These are phyloP conservation scores for Peniophora sp. DNA, from an alignment of 1,284 basidiomycete species.

Conservation along the genomic window DNA sequence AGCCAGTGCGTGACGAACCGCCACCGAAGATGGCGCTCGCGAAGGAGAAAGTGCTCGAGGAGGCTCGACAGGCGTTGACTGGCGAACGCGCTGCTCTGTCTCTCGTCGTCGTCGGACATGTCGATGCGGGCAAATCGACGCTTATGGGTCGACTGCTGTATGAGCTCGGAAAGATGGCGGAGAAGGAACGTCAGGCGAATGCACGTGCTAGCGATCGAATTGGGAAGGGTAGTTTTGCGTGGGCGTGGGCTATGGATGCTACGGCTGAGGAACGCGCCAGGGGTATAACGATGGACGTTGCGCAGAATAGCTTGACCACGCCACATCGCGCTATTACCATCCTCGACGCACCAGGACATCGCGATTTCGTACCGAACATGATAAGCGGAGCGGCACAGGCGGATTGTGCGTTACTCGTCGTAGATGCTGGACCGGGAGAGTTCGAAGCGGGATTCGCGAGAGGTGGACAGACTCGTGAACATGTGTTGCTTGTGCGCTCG, in stretches of 20 bases:
- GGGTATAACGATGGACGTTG: conserved; percentile 97
- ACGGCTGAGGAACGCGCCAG: conserved; percentile 89
- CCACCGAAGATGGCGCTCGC: conserved; percentile 65
- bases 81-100: conserved; percentile 64
- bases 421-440: conserved; percentile 86
- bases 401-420: conserved; percentile 91
- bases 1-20: conserved; percentile 38
- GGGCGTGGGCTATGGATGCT: conserved; percentile 97
- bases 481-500: conserved; percentile 87
- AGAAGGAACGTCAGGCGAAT: conserved; percentile 79
- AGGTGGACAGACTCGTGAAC: conserved; percentile 96
- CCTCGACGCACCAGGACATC: conserved; percentile 94
- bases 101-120: conserved; percentile 93
- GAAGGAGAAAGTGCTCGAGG: conserved; percentile 80
- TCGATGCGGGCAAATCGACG: conserved; percentile 98
- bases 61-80: conserved; percentile 56
- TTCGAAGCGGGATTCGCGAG: conserved; percentile 95
- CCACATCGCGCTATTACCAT: conserved; percentile 80
- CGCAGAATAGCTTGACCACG: conserved; percentile 77
- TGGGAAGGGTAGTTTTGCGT: conserved; percentile 93
- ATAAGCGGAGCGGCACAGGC: conserved; percentile 97
- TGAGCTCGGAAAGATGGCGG: conserved; percentile 83
- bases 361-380: conserved; percentile 99
- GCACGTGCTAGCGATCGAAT: conserved; percentile 87
- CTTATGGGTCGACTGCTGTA: conserved; percentile 93